Evolutionary conservation across 352 stramenopile species (phyloP), one percentile per base, ranked within the genome.

Genomic region (Phytophthora crassamura): DNA sequence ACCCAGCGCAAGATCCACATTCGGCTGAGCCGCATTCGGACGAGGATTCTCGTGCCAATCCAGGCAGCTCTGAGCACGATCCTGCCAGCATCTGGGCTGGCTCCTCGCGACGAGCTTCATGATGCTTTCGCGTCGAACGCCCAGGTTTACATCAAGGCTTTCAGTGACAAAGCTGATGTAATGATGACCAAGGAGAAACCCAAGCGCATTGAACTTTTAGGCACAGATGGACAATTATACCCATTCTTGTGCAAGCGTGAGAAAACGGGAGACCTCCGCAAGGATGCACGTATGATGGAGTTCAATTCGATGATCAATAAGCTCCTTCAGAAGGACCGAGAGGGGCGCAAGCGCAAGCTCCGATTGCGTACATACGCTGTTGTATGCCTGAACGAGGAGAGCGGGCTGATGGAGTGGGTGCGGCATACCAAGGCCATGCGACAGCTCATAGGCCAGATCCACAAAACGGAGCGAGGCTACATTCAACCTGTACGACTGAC

Each of bases 381-480:
- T 4, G 97, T 99, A 12, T 99, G 97, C 76, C 82, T 99, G 49
- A 98, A 98, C 59, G 98, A 99, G 90, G 97, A 99, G 74, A 99
- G 95, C 75, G 98, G 98, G 5, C 85, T 99, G 46, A 94, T 99
- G 59, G 98, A 99, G 79, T 99, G 98, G 98, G 98, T 99, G n/a
- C 88, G 85, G 22, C 87, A 99, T 62, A 99, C 97, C 6, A 91
- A 98, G 43, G 95, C 96, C 4, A 93, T 99, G 87, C 86, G 89
- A 20, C 86, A 95, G 52, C 74, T 96, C 10, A 91, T 96, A 41
- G 75, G 78, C 0, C 89, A 95, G 58, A 95, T 95, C 43, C 84
- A 94, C 74, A 95, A 95, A 53, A 94, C 89, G 0, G 89, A 96
- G 64, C 75, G 86, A 30, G 89, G 89, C 0, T 90, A 91, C 42